Percentiles rank a stretch among this genome's conserved stretches.
Evolutionary conservation across 768 basidiomycete species (phyloP).

Genomic region (Mycena sanguinolenta): DNA sequence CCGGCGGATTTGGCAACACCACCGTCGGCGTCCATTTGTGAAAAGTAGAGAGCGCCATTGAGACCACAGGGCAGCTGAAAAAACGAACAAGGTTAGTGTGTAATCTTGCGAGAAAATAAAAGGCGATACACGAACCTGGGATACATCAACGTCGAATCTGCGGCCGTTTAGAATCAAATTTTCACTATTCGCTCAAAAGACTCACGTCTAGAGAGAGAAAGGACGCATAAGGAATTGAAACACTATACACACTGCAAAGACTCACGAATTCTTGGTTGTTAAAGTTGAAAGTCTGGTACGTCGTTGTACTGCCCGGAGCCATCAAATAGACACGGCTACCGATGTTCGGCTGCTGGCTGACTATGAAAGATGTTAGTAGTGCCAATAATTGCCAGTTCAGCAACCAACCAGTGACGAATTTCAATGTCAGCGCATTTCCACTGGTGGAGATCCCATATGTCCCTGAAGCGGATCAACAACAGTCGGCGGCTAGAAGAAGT

Average conservation of each 20-base stretch:
- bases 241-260: background rate
- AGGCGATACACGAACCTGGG: slow-evolving; percentile 42
- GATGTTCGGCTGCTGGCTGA: slow-evolving; percentile 1
- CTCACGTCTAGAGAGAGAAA: slow-evolving; percentile 7
- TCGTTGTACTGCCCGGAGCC: slow-evolving; percentile 54
- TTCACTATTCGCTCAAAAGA: background rate
- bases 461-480: slow-evolving; percentile 50
- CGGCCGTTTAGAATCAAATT: background rate
- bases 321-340: slow-evolving; percentile 57
- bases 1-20: slow-evolving; percentile 57
- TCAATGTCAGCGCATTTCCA: slow-evolving; percentile 59
- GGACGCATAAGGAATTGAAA: background rate
- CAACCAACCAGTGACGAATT: slow-evolving; percentile 52
- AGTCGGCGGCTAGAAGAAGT: slow-evolving; percentile 47
- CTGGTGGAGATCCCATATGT: slow-evolving; percentile 66
- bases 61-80: slow-evolving; percentile 54
- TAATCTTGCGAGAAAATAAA: background rate
- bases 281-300: slow-evolving; percentile 60
- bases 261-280: slow-evolving; percentile 50
- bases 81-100: background rate
- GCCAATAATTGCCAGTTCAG: background rate
- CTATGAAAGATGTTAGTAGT: background rate
- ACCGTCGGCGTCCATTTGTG: slow-evolving; percentile 71
- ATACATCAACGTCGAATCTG: slow-evolving; percentile 71
- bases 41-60: slow-evolving; percentile 58